Base-by-base conservation (phyloP, 192 early-diverging fungal genomes). In the Backusella tarrabulga region DNA sequence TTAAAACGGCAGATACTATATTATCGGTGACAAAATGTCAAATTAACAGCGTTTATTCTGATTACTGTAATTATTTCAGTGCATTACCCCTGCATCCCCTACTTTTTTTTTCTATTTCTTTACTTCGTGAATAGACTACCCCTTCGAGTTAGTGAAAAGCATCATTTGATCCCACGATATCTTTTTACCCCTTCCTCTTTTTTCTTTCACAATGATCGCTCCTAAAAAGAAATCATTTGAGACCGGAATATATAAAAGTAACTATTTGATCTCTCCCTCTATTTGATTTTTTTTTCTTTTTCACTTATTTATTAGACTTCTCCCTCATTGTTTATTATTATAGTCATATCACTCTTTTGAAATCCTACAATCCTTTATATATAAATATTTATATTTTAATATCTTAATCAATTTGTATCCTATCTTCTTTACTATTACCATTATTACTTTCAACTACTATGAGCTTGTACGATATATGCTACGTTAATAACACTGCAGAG, bases 241-340 rank as follows among this genome's bases (percentile, higher is more conserved):
- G 56, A 63, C 56, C 29, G 56, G 21, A 63, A 63, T 63, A 63
- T 63, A 63, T 63, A 63, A 63, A 63, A 63, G 56, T 63, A 63
- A 29, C 56, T 63, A 63, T 63, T 63, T 29, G 56, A 29, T 63
- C 29, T 29, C 56, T 63, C 56, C 56, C 56, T 63, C 56, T 63
- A 63, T 63, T 63, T 26, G 9, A 29, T 29, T 41, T 70, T 70
- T 69, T 36, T 70, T 35, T 36, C n/a, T 36, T 69, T 69, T 69
- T n/a, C 34, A 4, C 68, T 40, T 21, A 19, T 26, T 70, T 14
- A 70, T 41, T 36, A 68, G 67, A 36, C 19, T 68, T 68, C 35
- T 34, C 32, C 68, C 34, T 69, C 19, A 41, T 70, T 70, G 34
- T 70, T 70, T 69, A 36, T 70, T 70, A 40, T 70, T 70, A 68